phyloP scores from a whole-genome alignment of 805 yeast species.

The Cyberlindnera suaveolens region DNA sequence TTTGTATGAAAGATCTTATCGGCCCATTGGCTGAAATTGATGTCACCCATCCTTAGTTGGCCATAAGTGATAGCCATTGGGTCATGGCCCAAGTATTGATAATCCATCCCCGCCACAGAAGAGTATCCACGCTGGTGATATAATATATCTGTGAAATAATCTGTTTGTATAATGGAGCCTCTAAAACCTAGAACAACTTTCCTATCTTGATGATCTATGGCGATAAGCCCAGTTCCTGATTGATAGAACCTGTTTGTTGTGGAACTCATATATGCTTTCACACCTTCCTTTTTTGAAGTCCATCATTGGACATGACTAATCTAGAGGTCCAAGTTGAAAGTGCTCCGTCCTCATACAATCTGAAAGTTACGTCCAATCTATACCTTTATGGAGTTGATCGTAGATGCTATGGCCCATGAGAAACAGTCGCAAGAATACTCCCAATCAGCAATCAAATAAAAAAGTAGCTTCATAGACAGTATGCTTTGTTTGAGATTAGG shows the following conservation, averaged over 20 bases:
- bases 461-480: too few relatives aligned
- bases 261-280: conserved; percentile 5
- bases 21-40: conserved; percentile 41
- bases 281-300: conserved; percentile 3
- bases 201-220: conserved; percentile 37
- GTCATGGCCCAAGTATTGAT: conserved; percentile 35
- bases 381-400: not conserved
- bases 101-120: conserved; percentile 47
- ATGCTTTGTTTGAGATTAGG: too few relatives aligned
- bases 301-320: conserved; percentile 4
- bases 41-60: conserved; percentile 59
- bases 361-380: conserved; percentile 11
- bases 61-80: conserved; percentile 57
- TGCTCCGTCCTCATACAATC: conserved; percentile 8
- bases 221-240: conserved; percentile 49
- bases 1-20: conserved; percentile 44
- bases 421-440: too few relatives aligned
- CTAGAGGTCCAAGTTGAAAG: conserved; percentile 3
- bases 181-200: conserved; percentile 48
- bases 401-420: not conserved
- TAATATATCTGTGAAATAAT: conserved; percentile 56
- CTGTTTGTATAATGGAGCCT: conserved; percentile 57
- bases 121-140: conserved; percentile 38
- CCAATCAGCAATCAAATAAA: too few relatives aligned
- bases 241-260: conserved; percentile 29